Conservation (phyloP, 2,329 filamentous ascomycete genomes). For the Pyricularia grisea region DNA sequence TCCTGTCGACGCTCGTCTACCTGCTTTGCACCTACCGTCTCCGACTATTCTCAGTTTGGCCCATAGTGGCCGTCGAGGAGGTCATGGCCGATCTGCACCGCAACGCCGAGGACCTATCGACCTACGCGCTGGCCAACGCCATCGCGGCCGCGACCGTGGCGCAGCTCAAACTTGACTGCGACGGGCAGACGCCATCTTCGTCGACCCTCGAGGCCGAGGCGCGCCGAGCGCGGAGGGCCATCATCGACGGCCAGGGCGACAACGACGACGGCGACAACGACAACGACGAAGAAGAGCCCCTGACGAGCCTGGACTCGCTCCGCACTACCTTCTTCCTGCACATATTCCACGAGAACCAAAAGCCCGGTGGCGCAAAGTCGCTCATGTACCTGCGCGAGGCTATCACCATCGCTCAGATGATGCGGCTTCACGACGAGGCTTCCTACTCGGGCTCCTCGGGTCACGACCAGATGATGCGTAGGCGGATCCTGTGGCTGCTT, state of each 20-base stretch:
- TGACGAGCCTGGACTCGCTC: constrained; percentile 28
- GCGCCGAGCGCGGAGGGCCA: constrained; percentile 17
- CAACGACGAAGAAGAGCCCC: constrained; percentile 17
- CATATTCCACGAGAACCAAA: constrained; percentile 39
- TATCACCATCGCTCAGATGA: constrained; percentile 40
- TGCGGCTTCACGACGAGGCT: constrained; percentile 33
- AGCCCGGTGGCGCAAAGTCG: constrained; percentile 33
- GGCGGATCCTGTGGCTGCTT: constrained; percentile 35
- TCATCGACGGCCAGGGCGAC: constrained; percentile 7
- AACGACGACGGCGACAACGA: not conserved
- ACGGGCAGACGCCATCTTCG: constrained; percentile 20
- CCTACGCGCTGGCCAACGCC: constrained; percentile 31
- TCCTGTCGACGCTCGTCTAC: constrained; percentile 15
- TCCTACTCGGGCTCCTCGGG: constrained; percentile 21
- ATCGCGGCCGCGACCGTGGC: constrained; percentile 37
- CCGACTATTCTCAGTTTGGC: constrained; percentile 43
- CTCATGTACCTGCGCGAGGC: constrained; percentile 38
- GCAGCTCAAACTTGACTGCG: constrained; percentile 32
- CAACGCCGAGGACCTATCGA: constrained; percentile 22
- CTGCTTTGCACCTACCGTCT: constrained; percentile 35
- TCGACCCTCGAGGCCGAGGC: constrained; percentile 25
- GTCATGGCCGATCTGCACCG: constrained; percentile 26
- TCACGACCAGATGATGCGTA: constrained; percentile 32
- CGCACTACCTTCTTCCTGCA: constrained; percentile 41
- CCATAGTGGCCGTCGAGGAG: constrained; percentile 34